phyloP scores from a whole-genome alignment of 2,329 filamentous ascomycete species.

The Dichotomopilus funicola region DNA sequence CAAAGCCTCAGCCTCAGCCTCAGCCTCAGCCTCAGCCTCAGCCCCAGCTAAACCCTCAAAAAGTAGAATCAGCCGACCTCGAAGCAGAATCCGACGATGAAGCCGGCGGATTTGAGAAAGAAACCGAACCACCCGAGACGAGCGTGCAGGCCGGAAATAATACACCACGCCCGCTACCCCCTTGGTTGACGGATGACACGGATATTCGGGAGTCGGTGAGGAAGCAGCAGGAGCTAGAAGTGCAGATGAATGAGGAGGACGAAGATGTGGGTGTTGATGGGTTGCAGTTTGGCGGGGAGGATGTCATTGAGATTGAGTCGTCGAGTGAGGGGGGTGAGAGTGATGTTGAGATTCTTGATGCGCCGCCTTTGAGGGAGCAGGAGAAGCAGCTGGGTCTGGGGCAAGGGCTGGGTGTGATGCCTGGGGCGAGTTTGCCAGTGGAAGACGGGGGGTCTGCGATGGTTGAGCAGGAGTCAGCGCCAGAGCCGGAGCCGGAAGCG shows the following conservation, averaged over 20 bases:
- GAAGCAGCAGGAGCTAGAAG: constrained; percentile 50
- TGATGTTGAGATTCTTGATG: constrained; percentile 53
- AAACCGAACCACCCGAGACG: constrained; percentile 20
- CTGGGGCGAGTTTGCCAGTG: constrained; percentile 14
- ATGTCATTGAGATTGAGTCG: constrained; percentile 57
- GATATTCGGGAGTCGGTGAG: constrained; percentile 61
- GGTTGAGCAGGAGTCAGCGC: not conserved
- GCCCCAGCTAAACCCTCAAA: constrained; percentile 16
- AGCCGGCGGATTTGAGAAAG: constrained; percentile 61
- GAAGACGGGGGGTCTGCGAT: constrained; percentile 6
- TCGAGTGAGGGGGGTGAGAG: constrained; percentile 48
- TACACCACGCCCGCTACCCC: constrained; percentile 58
- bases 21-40: constrained; percentile 7
- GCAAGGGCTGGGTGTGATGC: constrained; percentile 13
- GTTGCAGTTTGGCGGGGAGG: constrained; percentile 38
- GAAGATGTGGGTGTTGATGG: constrained; percentile 43
- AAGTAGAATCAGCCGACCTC: constrained; percentile 21
- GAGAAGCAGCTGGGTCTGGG: not conserved
- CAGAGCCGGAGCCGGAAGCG: not conserved
- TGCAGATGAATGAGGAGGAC: constrained; percentile 59
- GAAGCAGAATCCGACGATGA: constrained; percentile 39
- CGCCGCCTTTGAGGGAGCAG: constrained; percentile 27
- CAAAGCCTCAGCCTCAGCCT: too few relatives aligned
- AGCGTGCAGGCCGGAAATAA: constrained; percentile 31
- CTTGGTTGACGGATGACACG: constrained; percentile 62